Evolutionary conservation across 768 basidiomycete species (phyloP).

Genomic region (Trametes elegans): DNA sequence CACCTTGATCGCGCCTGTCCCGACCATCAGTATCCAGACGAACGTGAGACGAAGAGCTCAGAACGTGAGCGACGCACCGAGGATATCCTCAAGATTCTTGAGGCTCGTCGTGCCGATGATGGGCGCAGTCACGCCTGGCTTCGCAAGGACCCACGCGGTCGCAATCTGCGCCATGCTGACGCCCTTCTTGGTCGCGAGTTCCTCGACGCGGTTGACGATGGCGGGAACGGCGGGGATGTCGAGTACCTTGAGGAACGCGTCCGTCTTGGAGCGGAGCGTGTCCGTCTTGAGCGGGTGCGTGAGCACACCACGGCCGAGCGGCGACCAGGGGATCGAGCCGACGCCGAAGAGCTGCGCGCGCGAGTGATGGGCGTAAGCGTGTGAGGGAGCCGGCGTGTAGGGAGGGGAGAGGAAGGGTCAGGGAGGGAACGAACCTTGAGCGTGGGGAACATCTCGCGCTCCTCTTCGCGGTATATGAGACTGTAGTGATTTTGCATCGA

Average conservation of each 20-base stretch:
- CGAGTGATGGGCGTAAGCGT: neutral
- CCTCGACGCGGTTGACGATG: constrained; percentile 31
- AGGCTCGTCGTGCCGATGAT: constrained; percentile 40
- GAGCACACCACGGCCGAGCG: constrained; percentile 34
- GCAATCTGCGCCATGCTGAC: constrained; percentile 43
- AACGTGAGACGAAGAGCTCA: neutral
- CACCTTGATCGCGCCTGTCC: constrained; percentile 35
- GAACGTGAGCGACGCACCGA: constrained; percentile 19
- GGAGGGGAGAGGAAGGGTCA: constrained; percentile 1
- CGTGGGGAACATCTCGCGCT: too few relatives aligned
- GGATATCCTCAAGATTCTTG: constrained; percentile 39
- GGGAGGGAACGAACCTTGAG: constrained; percentile 29
- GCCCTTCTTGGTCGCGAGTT: constrained; percentile 40
- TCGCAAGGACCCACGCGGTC: constrained; percentile 36
- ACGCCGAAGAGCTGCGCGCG: constrained; percentile 25
- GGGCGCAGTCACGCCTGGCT: constrained; percentile 36
- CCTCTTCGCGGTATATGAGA: constrained; percentile 60
- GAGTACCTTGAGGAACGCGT: too few relatives aligned
- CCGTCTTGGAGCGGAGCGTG: constrained; percentile 26
- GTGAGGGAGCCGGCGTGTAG: neutral
- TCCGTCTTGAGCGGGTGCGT: constrained; percentile 27
- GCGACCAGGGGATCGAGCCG: constrained; percentile 38
- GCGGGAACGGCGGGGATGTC: neutral
- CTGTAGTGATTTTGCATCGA: constrained; percentile 65
- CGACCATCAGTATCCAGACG: neutral